A percentile compares a stretch with the other conserved stretches of the same genome.
phyloP scores from a whole-genome alignment of 2,329 filamentous ascomycete species.

The Xylariaceae sp. region DNA sequence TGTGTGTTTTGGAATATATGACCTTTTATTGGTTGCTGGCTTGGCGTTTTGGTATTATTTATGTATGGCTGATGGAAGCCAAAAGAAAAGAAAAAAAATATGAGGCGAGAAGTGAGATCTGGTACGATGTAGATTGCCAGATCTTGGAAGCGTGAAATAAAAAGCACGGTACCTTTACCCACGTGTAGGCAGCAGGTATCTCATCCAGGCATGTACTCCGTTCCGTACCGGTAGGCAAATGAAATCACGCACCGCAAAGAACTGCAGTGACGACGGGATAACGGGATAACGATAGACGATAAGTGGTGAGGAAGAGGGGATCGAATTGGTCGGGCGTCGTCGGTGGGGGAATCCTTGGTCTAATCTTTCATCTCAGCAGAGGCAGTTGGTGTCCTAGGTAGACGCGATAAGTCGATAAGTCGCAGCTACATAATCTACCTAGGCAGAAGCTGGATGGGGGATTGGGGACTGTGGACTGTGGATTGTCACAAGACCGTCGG shows the following conservation, averaged over 20 bases:
- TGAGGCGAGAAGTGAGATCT: too few species aligned
- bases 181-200: background rate
- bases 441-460: background rate
- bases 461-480: background rate
- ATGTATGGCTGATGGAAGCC: background rate
- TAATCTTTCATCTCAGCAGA: background rate
- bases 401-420: background rate
- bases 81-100: background rate
- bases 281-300: background rate
- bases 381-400: background rate
- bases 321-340: background rate
- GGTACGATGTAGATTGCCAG: background rate
- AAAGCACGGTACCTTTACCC: background rate
- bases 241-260: background rate
- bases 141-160: background rate
- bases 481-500: background rate
- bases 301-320: background rate
- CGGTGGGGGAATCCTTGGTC: background rate
- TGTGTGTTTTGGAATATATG: too few species aligned
- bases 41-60: background rate
- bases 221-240: background rate
- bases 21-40: constrained; percentile 1
- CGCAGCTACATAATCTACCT: background rate
- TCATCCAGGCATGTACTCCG: background rate
- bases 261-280: background rate